A percentile compares a stretch with the other conserved stretches of the same genome.
These are phyloP conservation scores for Stephanocyclus meneghinianus DNA, from an alignment of 352 stramenopile genomes.

Conservation along the genomic window DNA sequence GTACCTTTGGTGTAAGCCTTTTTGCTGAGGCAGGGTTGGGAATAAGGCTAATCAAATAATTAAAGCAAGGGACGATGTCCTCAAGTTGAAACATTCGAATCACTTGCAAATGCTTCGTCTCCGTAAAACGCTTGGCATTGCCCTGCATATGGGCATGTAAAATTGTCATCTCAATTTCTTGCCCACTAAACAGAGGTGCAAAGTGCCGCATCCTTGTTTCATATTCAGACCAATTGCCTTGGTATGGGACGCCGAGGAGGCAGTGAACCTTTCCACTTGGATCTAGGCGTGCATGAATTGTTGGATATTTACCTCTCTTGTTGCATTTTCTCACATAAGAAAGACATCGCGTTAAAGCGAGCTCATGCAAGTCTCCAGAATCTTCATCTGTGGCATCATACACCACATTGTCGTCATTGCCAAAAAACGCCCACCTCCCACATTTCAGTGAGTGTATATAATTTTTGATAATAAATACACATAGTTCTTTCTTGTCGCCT, in stretches of 20 bases:
- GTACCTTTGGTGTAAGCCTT: not conserved
- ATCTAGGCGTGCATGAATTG: slow-evolving; percentile 29
- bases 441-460: slow-evolving; percentile 42
- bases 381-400: slow-evolving; percentile 37
- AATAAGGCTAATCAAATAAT: slow-evolving; percentile 6
- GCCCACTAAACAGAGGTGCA: slow-evolving; percentile 35
- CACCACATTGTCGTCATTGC: slow-evolving; percentile 24
- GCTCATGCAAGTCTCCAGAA: slow-evolving; percentile 21
- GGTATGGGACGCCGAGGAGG: slow-evolving; percentile 47
- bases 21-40: not conserved
- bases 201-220: slow-evolving; percentile 27
- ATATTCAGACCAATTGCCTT: slow-evolving; percentile 45
- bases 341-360: slow-evolving; percentile 11
- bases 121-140: slow-evolving; percentile 7
- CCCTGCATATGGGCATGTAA: not conserved
- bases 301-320: slow-evolving; percentile 10
- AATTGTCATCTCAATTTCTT: slow-evolving; percentile 37
- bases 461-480: slow-evolving; percentile 48
- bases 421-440: slow-evolving; percentile 27
- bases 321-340: slow-evolving; percentile 35
- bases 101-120: slow-evolving; percentile 14
- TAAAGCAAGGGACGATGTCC: slow-evolving; percentile 9
- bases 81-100: slow-evolving; percentile 15
- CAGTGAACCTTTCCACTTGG: slow-evolving; percentile 38
- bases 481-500: slow-evolving; percentile 19